Percentiles rank a stretch among this genome's conserved stretches.
phyloP scores from a whole-genome alignment of 164 flowering plant genomes.

The Tetrastigma voinierianum region DNA sequence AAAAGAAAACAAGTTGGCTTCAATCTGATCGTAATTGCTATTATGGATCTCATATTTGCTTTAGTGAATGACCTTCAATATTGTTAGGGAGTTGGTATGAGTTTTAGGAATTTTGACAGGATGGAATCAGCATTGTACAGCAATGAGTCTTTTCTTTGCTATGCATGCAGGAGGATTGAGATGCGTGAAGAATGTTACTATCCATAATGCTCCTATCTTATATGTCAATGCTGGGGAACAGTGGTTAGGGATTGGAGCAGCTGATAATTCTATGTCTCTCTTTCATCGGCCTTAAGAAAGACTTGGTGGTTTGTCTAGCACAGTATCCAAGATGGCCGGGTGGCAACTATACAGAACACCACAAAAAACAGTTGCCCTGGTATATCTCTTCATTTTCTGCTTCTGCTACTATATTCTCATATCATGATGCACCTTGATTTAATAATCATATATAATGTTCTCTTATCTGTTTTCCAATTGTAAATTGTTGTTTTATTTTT shows the following conservation, averaged over 20 bases:
- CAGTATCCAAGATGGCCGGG: conserved; percentile 72
- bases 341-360: conserved; percentile 99
- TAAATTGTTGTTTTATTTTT: too few relatives aligned
- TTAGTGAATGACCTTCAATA: neutral
- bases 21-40: neutral
- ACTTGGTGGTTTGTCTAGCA: conserved; percentile 63
- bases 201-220: conserved; percentile 66
- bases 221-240: conserved; percentile 93
- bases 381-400: conserved; percentile 21
- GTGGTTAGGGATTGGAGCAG: conserved; percentile 96
- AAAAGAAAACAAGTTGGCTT: neutral
- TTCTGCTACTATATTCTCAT: neutral
- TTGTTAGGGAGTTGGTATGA: neutral
- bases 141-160: neutral
- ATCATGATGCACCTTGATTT: too few relatives aligned
- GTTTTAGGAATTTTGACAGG: neutral
- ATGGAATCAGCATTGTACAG: neutral
- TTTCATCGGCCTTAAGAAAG: conserved; percentile 96
- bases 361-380: conserved; percentile 83
- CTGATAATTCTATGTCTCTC: conserved; percentile 99
- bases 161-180: conserved; percentile 63
- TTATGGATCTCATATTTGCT: neutral
- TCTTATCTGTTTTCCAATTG: too few relatives aligned
- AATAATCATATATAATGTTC: too few relatives aligned
- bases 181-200: conserved; percentile 87